phyloP scores from a whole-genome alignment of 83 land plant genomes.

The Diphasiastrum complanatum region DNA sequence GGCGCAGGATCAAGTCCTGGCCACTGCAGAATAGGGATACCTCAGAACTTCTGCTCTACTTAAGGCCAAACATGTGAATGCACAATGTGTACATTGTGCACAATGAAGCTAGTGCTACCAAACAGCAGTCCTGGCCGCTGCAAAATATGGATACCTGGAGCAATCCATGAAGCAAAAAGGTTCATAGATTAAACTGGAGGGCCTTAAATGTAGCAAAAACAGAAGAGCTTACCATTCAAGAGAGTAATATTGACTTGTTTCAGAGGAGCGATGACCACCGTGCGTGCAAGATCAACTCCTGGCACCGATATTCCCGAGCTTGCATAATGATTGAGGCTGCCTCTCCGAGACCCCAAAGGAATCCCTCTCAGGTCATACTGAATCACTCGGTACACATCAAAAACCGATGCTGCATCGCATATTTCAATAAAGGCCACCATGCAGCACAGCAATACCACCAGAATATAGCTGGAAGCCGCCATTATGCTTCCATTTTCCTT shows the following conservation, averaged over 20 bases:
- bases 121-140: no score
- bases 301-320: constrained; percentile 42
- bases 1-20: no score
- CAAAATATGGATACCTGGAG: no score
- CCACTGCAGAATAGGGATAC: no score
- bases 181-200: no score
- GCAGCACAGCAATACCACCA: constrained; percentile 46
- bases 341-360: constrained; percentile 86
- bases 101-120: no score
- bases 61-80: no score
- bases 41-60: no score
- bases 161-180: no score
- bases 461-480: constrained; percentile 38
- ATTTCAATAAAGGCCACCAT: constrained; percentile 72
- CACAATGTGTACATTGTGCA: no score
- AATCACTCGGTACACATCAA: constrained; percentile 91
- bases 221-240: constrained; percentile 61
- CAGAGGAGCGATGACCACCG: constrained; percentile 69
- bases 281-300: constrained; percentile 67
- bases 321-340: constrained; percentile 83
- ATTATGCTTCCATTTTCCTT: no score
- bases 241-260: constrained; percentile 47
- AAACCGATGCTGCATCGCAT: constrained; percentile 85
- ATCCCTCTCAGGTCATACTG: constrained; percentile 80
- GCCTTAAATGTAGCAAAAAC: no score